Evolutionary conservation across 495 filamentous ascomycete genomes (phyloP), one percentile per base, ranked within the genome.

Genomic region (Elasticomyces elasticus): DNA sequence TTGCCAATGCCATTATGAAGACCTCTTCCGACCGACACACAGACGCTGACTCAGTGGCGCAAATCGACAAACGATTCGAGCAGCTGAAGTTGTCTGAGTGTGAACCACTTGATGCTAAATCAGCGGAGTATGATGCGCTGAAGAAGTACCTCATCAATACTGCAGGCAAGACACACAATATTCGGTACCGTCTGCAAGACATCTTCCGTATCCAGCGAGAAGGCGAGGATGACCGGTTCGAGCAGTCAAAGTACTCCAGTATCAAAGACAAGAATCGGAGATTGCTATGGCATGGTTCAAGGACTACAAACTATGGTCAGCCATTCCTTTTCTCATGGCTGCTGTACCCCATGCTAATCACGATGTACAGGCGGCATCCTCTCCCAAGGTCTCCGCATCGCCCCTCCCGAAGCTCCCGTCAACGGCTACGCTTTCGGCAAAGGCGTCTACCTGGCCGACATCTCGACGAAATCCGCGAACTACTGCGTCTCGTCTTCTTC

Each of bases 371-470:
- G 81, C 59, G 86, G 88, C 55, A 94, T 94, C 44, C 76, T 95
- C 22, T 83, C 79, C 53, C 86, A 94, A 64, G 89, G 89, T 28
- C 74, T 95, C 7, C 85, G 86, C 11, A 94, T 94, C 52, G 88
- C 89, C 0, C 87, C 89, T 0, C 86, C 87, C 0, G 86, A 91
- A 66, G 86, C 86, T 0, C 88, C 86, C 1, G 81, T 81, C 2
- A 79, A 74, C 44, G 88, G 87, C 0, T 89, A 54, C 26, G 31
- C 31, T 5, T 54, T 54, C 42, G 51, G 42, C 20, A 52, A 54
- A 65, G 89, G 89, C n/a, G 81, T 94, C 40, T 94, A 95, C 64
- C 74, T 94, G 1, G 88, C 89, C 12, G 89, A 95, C 62, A 85
- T 86, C 69, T 83, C 79, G 56, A 78, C 71, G 65, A 86, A 89